phyloP scores from a whole-genome alignment of 176 grass and related monocot species.

The Hsuehochloa calcarea region DNA sequence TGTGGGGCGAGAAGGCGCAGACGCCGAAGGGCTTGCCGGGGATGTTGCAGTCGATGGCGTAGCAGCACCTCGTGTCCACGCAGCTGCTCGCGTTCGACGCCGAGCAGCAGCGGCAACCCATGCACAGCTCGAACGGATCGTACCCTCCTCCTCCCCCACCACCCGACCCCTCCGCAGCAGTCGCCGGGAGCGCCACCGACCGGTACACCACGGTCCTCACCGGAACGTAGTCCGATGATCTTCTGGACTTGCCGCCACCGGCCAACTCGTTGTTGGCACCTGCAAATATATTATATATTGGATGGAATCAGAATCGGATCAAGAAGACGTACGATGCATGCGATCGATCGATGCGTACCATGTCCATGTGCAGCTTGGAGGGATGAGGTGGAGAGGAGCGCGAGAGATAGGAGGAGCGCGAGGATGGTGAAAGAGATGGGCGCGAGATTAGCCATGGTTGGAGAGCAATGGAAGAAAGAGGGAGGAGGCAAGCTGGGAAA shows the following conservation, averaged over 20 bases:
- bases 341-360: not conserved
- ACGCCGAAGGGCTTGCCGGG: constrained; percentile 83
- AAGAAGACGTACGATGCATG: not conserved
- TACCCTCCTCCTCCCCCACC: not conserved
- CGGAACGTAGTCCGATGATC: not conserved
- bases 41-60: constrained; percentile 78
- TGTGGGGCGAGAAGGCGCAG: constrained; percentile 63
- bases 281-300: not conserved
- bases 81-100: constrained; percentile 46
- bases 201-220: constrained; percentile 29
- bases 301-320: not conserved
- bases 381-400: not conserved
- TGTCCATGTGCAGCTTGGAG: not conserved
- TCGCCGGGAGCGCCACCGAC: not conserved
- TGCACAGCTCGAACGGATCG: constrained; percentile 74
- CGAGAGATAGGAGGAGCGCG: not conserved
- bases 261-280: not conserved
- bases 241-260: not conserved
- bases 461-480: not conserved
- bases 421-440: not conserved
- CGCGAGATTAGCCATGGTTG: constrained; percentile 11
- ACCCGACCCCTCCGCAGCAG: not conserved
- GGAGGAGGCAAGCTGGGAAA: not conserved
- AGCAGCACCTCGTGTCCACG: constrained; percentile 65
- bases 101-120: constrained; percentile 63